phyloP scores from a whole-genome alignment of 164 flowering plant species.

The Nelumbo lutea region DNA sequence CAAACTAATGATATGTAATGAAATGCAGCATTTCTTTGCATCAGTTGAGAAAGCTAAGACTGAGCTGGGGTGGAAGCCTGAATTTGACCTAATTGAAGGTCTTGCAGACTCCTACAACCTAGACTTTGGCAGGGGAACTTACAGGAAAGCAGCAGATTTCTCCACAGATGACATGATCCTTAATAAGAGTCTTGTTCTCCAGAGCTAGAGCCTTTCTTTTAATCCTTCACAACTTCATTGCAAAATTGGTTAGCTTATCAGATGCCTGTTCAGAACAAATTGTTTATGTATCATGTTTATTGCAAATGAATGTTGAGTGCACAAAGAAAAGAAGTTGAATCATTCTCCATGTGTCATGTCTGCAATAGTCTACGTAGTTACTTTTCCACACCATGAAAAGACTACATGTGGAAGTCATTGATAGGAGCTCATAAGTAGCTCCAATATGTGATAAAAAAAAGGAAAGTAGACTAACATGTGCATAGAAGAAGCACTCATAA shows the following conservation, averaged over 20 bases:
- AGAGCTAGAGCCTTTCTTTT: constrained; percentile 1
- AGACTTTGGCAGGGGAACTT: constrained; percentile 89
- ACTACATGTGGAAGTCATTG: too few relatives aligned
- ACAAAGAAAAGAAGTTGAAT: background rate
- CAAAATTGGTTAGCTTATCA: background rate
- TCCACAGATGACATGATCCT: constrained; percentile 78
- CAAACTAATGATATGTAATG: background rate
- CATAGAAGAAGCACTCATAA: too few relatives aligned
- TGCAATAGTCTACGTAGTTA: background rate
- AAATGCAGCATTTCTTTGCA: constrained; percentile 92
- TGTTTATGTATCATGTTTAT: background rate
- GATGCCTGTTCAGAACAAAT: too few relatives aligned
- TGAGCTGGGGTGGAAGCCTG: constrained; percentile 80
- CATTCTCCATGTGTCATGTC: background rate
- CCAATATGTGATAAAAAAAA: too few relatives aligned
- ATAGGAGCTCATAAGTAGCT: too few relatives aligned
- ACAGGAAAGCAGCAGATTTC: constrained; percentile 89
- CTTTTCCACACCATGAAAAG: background rate
- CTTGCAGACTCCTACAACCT: constrained; percentile 85
- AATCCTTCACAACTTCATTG: background rate
- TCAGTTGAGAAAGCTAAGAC: constrained; percentile 89
- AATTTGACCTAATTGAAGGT: constrained; percentile 73
- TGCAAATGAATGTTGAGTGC: background rate
- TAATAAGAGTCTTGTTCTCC: constrained; percentile 18
- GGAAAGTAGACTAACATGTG: too few relatives aligned